phyloP scores from a whole-genome alignment of 2,329 filamentous ascomycete genomes.

The Magnaporthales sp. region DNA sequence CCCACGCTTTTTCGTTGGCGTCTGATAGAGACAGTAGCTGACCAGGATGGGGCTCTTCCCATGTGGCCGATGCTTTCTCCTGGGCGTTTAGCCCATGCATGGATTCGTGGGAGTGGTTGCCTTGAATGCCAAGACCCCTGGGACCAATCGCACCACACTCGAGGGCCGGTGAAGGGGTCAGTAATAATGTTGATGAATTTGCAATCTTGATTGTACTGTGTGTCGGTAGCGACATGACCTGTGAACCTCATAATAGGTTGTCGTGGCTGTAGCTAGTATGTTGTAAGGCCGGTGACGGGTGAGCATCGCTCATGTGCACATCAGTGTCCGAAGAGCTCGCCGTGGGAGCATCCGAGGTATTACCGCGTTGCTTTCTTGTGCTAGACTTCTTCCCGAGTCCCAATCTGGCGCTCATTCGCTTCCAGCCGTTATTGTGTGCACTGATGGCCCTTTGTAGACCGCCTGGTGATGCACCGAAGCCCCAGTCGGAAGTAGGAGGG shows the following conservation, averaged over 20 bases:
- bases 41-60: slow-evolving; percentile 39
- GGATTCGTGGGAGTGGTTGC: neutral
- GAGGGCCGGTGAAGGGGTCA: neutral
- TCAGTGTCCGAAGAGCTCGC: slow-evolving; percentile 21
- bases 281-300: slow-evolving; percentile 10
- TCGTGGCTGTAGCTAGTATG: slow-evolving; percentile 15
- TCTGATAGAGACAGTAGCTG: slow-evolving; percentile 25
- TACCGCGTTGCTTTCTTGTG: neutral
- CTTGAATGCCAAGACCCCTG: neutral
- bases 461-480: slow-evolving; percentile 41
- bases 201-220: slow-evolving; percentile 19
- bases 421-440: slow-evolving; percentile 51
- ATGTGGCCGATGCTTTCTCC: slow-evolving; percentile 16
- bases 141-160: neutral
- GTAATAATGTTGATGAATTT: slow-evolving; percentile 9
- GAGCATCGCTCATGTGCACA: slow-evolving; percentile 24
- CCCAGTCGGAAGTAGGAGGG: slow-evolving; percentile 54
- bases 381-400: slow-evolving; percentile 28
- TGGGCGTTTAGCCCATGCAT: neutral
- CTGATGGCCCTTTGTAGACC: slow-evolving; percentile 44
- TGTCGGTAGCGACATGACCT: slow-evolving; percentile 44
- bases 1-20: neutral
- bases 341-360: slow-evolving; percentile 18
- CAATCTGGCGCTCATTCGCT: slow-evolving; percentile 54
- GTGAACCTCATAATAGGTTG: slow-evolving; percentile 45